Conservation (phyloP, 805 yeast genomes). For the Maudiozyma pseudohumilis region DNA sequence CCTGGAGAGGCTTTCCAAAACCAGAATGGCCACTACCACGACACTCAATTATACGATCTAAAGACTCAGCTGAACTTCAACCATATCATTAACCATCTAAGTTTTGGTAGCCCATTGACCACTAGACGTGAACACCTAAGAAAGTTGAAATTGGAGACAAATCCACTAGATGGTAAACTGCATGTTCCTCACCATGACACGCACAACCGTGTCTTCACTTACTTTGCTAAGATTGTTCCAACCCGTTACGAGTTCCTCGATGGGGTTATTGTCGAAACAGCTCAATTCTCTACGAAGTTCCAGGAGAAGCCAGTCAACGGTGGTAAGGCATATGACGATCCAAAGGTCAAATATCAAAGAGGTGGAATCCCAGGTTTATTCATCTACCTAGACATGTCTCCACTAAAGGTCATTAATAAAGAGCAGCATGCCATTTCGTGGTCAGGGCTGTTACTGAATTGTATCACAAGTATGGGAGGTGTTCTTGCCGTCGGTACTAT, state of each 20-base stretch:
- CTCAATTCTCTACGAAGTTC: slow-evolving; percentile 80
- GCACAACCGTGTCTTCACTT: slow-evolving; percentile 59
- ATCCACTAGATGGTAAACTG: slow-evolving; percentile 57
- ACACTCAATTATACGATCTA: slow-evolving; percentile 59
- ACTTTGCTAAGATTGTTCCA: slow-evolving; percentile 82
- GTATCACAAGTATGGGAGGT: slow-evolving; percentile 89
- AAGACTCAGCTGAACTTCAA: slow-evolving; percentile 59
- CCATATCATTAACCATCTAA: slow-evolving; percentile 70
- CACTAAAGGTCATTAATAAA: slow-evolving; percentile 79
- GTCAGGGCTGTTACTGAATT: slow-evolving; percentile 74
- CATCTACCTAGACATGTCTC: slow-evolving; percentile 83
- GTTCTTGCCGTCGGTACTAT: slow-evolving; percentile 87
- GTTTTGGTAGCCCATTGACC: slow-evolving; percentile 51
- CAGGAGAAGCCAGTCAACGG: slow-evolving; percentile 83
- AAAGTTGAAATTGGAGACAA: slow-evolving; percentile 31
- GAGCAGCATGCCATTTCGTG: slow-evolving; percentile 61
- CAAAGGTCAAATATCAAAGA: slow-evolving; percentile 64
- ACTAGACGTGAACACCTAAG: slow-evolving; percentile 1
- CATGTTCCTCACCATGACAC: slow-evolving; percentile 26
- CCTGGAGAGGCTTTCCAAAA: slow-evolving; percentile 73
- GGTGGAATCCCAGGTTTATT: slow-evolving; percentile 95
- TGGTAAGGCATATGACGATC: slow-evolving; percentile 85
- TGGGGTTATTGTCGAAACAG: slow-evolving; percentile 48
- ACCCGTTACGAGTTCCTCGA: slow-evolving; percentile 69
- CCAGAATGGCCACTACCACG: slow-evolving; percentile 64